Base-by-base conservation (phyloP, 225 moss, liverwort and hornwort genomes). In the Pleurozium schreberi region DNA sequence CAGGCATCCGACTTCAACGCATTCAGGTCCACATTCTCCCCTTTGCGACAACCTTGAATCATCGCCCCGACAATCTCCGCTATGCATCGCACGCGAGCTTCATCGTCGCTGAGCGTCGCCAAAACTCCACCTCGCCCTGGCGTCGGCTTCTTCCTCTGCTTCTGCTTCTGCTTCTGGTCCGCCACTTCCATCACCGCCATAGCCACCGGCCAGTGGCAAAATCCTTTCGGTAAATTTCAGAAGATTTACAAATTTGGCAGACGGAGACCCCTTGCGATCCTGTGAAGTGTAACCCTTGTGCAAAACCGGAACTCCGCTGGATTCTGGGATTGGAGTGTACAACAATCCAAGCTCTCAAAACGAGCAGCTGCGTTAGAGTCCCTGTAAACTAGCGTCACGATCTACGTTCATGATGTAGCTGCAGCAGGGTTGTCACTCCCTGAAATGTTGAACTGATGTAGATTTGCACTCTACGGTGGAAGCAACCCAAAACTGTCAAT, bases 51-150 rank as follows among this genome's bases (percentile, higher is more conserved):
- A 42, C 94, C 95, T 84, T 99, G 96, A 19, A 97, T 88, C 99
- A 99, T 97, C 9, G 95, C 96, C 71, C 95, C 92, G 16, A 99
- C 99, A 50, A 99, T 99, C 92, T 99, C 99, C 50, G 96, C 92
- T 57, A 99, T 99, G 50, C 97, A 98, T n/a, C 99, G 96, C 80
- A 99, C 99, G 45, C 99, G 95, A 84, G 97, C 99, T 90, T 99
- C 99, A 61, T 99, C 99, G 75, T 97, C 96, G 26, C 95, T 96
- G 43, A 99, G 90, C 77, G 94, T 92, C 43, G 92, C 88, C 63
- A 94, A 82, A 19, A 96, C 93, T 18, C 95, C 96, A 42, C 98
- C 97, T 64, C 97, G 93, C 33, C 96, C 94, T 66, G 95, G 95
- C 49, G 97, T 92, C 13, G 98, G 94, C 90, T 94, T 94, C 91